These are phyloP conservation scores for Hypomontagnella submonticulosa DNA, from an alignment of 495 filamentous ascomycete genomes.

Conservation along the genomic window DNA sequence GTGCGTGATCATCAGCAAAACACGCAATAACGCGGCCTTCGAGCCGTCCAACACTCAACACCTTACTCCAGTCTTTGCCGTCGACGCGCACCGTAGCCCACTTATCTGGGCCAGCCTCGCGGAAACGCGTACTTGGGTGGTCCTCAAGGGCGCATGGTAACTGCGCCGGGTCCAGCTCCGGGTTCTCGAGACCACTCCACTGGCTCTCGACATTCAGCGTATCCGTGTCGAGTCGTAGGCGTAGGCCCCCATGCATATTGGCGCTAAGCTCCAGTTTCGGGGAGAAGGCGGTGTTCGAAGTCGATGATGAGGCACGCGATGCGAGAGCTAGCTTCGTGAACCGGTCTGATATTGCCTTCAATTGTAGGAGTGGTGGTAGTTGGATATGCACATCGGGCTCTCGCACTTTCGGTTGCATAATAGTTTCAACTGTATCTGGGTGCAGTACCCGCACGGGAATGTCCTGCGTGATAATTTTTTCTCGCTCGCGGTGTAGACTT, in stretches of 20 bases:
- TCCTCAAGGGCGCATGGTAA: conserved; percentile 71
- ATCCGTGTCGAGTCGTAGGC: conserved; percentile 79
- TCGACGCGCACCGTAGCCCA: conserved; percentile 92
- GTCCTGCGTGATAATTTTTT: conserved; percentile 94
- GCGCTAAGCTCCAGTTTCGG: conserved; percentile 84
- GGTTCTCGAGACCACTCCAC: conserved; percentile 86
- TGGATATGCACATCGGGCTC: conserved; percentile 96
- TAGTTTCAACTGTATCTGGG: conserved; percentile 78
- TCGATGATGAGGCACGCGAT: conserved; percentile 42
- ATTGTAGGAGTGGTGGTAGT: conserved; percentile 80
- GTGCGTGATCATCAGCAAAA: conserved; percentile 77
- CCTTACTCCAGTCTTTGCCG: conserved; percentile 88
- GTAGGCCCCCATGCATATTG: conserved; percentile 89
- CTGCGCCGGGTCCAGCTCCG: conserved; percentile 79
- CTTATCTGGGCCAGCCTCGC: conserved; percentile 66
- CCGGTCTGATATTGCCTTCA: conserved; percentile 92
- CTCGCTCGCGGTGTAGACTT: conserved; percentile 68
- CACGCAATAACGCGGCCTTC: conserved; percentile 94
- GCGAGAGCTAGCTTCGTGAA: conserved; percentile 80
- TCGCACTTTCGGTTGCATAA: conserved; percentile 88
- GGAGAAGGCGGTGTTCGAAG: conserved; percentile 37
- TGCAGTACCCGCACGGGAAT: conserved; percentile 91
- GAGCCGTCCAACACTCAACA: conserved; percentile 87
- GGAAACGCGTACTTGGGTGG: conserved; percentile 79
- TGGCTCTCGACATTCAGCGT: conserved; percentile 80